These are phyloP conservation scores for Zostera marina DNA, from an alignment of 116 monocot genomes.

Conservation along the genomic window DNA sequence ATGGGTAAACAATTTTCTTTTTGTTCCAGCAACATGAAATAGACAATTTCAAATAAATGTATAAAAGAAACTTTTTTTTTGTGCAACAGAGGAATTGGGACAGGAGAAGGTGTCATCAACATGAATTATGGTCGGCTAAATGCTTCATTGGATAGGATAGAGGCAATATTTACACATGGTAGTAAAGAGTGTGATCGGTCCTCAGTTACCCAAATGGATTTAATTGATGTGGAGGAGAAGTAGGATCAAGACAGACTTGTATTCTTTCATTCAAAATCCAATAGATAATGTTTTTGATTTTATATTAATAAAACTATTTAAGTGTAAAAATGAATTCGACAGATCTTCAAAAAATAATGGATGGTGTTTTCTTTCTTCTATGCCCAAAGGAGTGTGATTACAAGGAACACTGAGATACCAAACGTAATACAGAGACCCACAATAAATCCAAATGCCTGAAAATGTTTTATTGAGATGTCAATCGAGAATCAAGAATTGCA, in stretches of 20 bases:
- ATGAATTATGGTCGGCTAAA: slow-evolving; percentile 77
- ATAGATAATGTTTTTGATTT: not conserved
- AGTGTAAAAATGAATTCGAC: not conserved
- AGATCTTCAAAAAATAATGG: not conserved
- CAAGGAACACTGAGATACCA: slow-evolving; percentile 46
- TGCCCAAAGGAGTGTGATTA: slow-evolving; percentile 46
- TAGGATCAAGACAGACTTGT: not conserved
- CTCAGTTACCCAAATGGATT: not conserved
- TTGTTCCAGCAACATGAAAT: not conserved
- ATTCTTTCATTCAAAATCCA: not conserved
- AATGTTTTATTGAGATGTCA: not conserved
- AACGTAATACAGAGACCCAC: slow-evolving; percentile 53
- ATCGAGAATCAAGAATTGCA: too few species aligned
- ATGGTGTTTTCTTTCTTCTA: not conserved
- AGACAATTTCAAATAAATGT: not conserved
- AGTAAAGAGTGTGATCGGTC: not conserved
- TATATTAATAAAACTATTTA: too few species aligned
- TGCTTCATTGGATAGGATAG: slow-evolving; percentile 83
- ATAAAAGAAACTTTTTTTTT: too few species aligned
- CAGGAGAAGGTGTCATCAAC: slow-evolving; percentile 61
- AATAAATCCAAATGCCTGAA: slow-evolving; percentile 67
- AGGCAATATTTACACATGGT: slow-evolving; percentile 61
- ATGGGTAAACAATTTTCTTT: slow-evolving; percentile 32
- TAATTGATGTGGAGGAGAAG: not conserved
- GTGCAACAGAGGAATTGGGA: slow-evolving; percentile 64